phyloP scores from a whole-genome alignment of 2,329 filamentous ascomycete species.

The Fusarium marasasianum region DNA sequence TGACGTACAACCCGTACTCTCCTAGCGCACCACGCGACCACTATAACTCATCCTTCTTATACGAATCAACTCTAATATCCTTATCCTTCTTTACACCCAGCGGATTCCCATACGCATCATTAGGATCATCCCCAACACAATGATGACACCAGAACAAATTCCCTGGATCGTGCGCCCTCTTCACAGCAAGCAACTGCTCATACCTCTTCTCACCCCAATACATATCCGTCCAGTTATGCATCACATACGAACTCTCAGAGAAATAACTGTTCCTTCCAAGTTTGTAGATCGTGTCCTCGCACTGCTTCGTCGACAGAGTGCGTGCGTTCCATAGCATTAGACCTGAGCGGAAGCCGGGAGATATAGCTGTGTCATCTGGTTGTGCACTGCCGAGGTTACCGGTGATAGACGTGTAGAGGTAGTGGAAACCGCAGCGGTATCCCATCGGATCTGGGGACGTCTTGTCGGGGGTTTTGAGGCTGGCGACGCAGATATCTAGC shows the following conservation, averaged over 20 bases:
- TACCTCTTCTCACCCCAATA: not conserved
- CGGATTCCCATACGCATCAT: not conserved
- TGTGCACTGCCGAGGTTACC: not conserved
- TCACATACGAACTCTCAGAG: conserved; percentile 9
- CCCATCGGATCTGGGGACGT: not conserved
- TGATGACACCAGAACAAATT: conserved; percentile 8
- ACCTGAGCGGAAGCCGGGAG: not conserved
- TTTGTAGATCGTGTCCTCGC: not conserved
- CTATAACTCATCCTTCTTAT: not conserved
- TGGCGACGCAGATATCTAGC: not conserved
- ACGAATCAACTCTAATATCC: not conserved
- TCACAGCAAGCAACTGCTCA: not conserved
- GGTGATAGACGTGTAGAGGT: not conserved
- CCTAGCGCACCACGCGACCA: too few relatives aligned
- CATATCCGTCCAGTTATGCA: conserved; percentile 1
- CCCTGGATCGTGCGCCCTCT: not conserved
- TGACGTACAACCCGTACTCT: too few relatives aligned
- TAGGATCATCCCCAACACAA: not conserved
- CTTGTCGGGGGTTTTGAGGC: not conserved
- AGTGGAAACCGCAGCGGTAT: conserved; percentile 2
- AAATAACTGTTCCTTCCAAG: not conserved
- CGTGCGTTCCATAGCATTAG: conserved; percentile 3
- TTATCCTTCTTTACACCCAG: not conserved
- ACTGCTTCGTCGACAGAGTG: not conserved
- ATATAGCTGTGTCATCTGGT: not conserved